A percentile compares a stretch with the other conserved stretches of the same genome.
Conservation (phyloP, 2,329 filamentous ascomycete genomes). For the Piedraia hortae region DNA sequence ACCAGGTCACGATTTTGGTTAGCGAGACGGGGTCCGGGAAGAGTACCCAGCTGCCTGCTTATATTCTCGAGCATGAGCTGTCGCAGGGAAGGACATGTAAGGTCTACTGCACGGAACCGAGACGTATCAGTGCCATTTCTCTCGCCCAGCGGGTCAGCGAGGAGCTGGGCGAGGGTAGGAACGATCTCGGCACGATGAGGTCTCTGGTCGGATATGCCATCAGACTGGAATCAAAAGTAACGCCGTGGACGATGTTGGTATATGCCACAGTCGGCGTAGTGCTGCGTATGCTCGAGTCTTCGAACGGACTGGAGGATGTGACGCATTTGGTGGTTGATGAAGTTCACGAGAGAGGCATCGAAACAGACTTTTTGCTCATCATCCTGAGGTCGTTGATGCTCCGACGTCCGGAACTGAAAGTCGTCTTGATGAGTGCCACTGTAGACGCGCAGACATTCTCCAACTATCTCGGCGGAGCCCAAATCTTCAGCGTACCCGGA, state of each 20-base stretch:
- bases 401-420: slow-evolving; percentile 56
- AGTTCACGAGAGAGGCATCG: slow-evolving; percentile 85
- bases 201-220: slow-evolving; percentile 91
- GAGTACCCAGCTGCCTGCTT: slow-evolving; percentile 89
- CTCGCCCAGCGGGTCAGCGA: slow-evolving; percentile 79
- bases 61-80: slow-evolving; percentile 72
- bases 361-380: slow-evolving; percentile 86
- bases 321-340: slow-evolving; percentile 93
- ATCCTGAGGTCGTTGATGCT: slow-evolving; percentile 61
- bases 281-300: slow-evolving; percentile 88
- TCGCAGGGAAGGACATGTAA: slow-evolving; percentile 58
- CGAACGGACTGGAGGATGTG: slow-evolving; percentile 62
- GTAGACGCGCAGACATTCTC: slow-evolving; percentile 84
- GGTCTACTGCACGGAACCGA: slow-evolving; percentile 83
- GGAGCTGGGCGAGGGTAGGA: slow-evolving; percentile 63
- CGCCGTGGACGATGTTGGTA: slow-evolving; percentile 54
- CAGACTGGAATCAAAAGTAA: slow-evolving; percentile 65
- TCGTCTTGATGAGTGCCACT: slow-evolving; percentile 91
- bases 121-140: slow-evolving; percentile 87
- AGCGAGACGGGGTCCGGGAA: slow-evolving; percentile 95
- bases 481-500: slow-evolving; percentile 71
- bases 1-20: slow-evolving; percentile 79
- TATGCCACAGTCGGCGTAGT: slow-evolving; percentile 81
- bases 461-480: slow-evolving; percentile 58
- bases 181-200: slow-evolving; percentile 52